A percentile compares a stretch with the other conserved stretches of the same genome.
phyloP scores from a whole-genome alignment of 2,329 filamentous ascomycete genomes.

The Fusarium sp. region DNA sequence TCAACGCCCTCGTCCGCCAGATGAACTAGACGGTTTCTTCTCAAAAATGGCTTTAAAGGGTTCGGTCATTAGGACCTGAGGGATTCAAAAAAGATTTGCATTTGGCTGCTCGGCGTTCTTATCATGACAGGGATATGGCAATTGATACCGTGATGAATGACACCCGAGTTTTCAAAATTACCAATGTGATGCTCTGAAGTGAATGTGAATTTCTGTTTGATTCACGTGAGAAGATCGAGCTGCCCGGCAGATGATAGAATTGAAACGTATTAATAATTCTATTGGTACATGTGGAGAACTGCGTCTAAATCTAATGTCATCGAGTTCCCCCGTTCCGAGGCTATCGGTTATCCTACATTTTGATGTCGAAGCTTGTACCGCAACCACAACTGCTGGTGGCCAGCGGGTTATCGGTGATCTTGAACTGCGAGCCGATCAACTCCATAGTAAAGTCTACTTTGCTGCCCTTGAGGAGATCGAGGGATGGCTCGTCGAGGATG shows the following conservation, averaged over 20 bases:
- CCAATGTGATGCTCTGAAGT: slow-evolving; percentile 31
- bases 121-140: slow-evolving; percentile 53
- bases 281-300: slow-evolving; percentile 18
- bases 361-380: slow-evolving; percentile 97
- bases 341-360: slow-evolving; percentile 59
- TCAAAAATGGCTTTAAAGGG: slow-evolving; percentile 40
- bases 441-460: slow-evolving; percentile 98
- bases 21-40: slow-evolving; percentile 80
- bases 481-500: slow-evolving; percentile 85
- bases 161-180: slow-evolving; percentile 51
- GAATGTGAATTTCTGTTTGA: not conserved
- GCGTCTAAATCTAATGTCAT: slow-evolving; percentile 24
- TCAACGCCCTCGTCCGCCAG: slow-evolving; percentile 95
- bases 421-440: slow-evolving; percentile 89
- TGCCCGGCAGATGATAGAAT: not conserved
- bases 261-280: slow-evolving; percentile 38
- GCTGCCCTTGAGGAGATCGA: slow-evolving; percentile 91
- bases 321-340: not conserved
- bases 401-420: slow-evolving; percentile 91
- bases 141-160: slow-evolving; percentile 57
- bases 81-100: slow-evolving; percentile 50
- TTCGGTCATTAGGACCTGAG: slow-evolving; percentile 44
- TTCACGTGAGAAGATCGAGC: not conserved
- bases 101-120: slow-evolving; percentile 55
- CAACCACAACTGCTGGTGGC: slow-evolving; percentile 97